These are phyloP conservation scores for Starmerella scarabaei DNA, from an alignment of 805 yeast genomes.

Conservation along the genomic window DNA sequence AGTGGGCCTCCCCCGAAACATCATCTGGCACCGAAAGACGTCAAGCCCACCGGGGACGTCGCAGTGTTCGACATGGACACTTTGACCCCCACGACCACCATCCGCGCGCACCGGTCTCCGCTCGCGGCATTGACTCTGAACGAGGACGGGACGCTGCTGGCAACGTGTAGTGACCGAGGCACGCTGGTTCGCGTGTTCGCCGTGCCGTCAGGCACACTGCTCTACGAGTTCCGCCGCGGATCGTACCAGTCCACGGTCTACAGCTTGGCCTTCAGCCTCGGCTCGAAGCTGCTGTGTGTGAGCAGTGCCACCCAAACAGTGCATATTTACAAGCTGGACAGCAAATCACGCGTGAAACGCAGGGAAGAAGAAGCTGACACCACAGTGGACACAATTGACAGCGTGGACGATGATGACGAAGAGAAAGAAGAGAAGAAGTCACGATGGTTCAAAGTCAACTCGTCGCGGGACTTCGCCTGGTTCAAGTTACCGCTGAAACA, in stretches of 20 bases:
- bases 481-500: slow-evolving; percentile 48
- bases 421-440: slow-evolving; percentile 2
- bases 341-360: not conserved
- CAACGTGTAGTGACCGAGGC: slow-evolving; percentile 84
- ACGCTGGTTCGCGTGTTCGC: slow-evolving; percentile 76
- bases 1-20: slow-evolving; percentile 30
- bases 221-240: slow-evolving; percentile 71
- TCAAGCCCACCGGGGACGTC: slow-evolving; percentile 41
- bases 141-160: slow-evolving; percentile 63
- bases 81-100: slow-evolving; percentile 61
- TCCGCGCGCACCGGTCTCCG: slow-evolving; percentile 76
- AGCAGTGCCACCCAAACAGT: slow-evolving; percentile 84
- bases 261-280: slow-evolving; percentile 61
- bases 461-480: slow-evolving; percentile 76
- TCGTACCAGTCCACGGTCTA: slow-evolving; percentile 71
- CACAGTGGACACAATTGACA: not conserved
- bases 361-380: not conserved
- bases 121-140: slow-evolving; percentile 57
- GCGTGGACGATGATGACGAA: not conserved
- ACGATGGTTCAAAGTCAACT: slow-evolving; percentile 9
- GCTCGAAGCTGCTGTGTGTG: slow-evolving; percentile 62
- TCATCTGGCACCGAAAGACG: slow-evolving; percentile 10
- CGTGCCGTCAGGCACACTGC: slow-evolving; percentile 39
- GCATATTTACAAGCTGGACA: slow-evolving; percentile 48
- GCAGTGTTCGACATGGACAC: slow-evolving; percentile 66